Percentiles rank a stretch among this genome's conserved stretches.
phyloP scores from a whole-genome alignment of 441 rosid genomes.

The Gossypium armourianum region DNA sequence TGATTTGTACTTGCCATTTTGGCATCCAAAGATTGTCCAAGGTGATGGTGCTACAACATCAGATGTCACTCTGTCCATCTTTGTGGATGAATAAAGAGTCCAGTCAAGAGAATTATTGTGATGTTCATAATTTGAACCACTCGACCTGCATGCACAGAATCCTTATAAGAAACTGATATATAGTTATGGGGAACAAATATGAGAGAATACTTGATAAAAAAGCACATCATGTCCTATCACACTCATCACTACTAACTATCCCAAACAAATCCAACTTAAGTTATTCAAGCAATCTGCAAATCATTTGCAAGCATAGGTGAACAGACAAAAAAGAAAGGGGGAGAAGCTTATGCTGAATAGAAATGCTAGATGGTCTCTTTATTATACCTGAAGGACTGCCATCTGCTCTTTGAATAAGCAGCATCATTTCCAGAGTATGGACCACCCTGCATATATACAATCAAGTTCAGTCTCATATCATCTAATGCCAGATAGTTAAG shows the following conservation, averaged over 20 bases:
- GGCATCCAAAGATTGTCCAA: conserved; percentile 93
- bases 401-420: conserved; percentile 48
- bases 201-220: conserved; percentile 5
- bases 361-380: conserved; percentile 9
- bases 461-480: conserved; percentile 14
- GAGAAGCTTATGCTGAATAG: conserved; percentile 2
- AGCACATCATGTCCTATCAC: conserved; percentile 1
- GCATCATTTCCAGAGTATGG: conserved; percentile 35
- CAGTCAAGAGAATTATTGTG: conserved; percentile 55
- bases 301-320: conserved; percentile 2
- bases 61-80: conserved; percentile 47
- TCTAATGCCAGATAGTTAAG: conserved; percentile 8
- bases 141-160: conserved; percentile 38
- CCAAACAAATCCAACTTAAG: conserved; percentile 2
- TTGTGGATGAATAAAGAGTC: conserved; percentile 50
- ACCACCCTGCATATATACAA: conserved; percentile 42
- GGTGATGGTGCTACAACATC: conserved; percentile 95
- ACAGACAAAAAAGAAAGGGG: neutral
- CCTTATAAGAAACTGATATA: conserved; percentile 15
- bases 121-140: conserved; percentile 43
- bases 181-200: neutral
- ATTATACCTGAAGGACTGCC: conserved; percentile 59
- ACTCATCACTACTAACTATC: neutral
- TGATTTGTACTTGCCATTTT: conserved; percentile 46
- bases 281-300: conserved; percentile 4